Base-by-base conservation (phyloP, 805 yeast genomes). In the Suhomyces faveliae region DNA sequence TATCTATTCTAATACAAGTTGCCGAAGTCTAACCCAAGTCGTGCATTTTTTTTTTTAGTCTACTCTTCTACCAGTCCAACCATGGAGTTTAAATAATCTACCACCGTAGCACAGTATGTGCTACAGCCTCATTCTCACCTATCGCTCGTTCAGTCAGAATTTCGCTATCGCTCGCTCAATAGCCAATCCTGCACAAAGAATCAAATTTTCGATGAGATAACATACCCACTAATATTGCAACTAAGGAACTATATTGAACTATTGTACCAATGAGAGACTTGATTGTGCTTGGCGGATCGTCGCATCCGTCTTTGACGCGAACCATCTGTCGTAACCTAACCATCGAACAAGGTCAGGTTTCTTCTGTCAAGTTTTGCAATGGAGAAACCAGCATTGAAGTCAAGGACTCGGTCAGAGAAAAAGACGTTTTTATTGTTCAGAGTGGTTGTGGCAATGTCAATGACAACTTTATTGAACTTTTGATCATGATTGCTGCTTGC, bases 301-400 rank as follows among this genome's bases (percentile, higher is more conserved):
- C 97, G 9, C 96, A 94, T 62, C 94, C 96, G 4, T 78, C 77
- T 7, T 78, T 94, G 45, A 85, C 92, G 3, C 77, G 76, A 30
- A 70, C 82, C 51, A 90, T 94, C 37, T 89, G 97, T 67, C 77
- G 80, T 10, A 84, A 84, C 58, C 71, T 94, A 40, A 84, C 89
- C n/a, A 72, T 90, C 12, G 83, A 83, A 20, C 79, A 81, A 49
- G 91, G 95, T 5, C 73, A 77, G 22, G 87, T 86, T 13, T 73
- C 74, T 40, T 73, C 84, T 49, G 80, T 80, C 50, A 84, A 84
- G 62, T 73, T 73, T 50, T 85, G 92, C 51, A 94, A 94, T 63
- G 99, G 99, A 46, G 99, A 94, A 63, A 91, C 96, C 3, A 84
- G 92, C 23, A 89, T 94, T 49, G 86, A 85, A 48, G 81, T 94